A percentile compares a stretch with the other conserved stretches of the same genome.
Evolutionary conservation across 1,284 basidiomycete species (phyloP).

Genomic region (Cystobasidium sp.): DNA sequence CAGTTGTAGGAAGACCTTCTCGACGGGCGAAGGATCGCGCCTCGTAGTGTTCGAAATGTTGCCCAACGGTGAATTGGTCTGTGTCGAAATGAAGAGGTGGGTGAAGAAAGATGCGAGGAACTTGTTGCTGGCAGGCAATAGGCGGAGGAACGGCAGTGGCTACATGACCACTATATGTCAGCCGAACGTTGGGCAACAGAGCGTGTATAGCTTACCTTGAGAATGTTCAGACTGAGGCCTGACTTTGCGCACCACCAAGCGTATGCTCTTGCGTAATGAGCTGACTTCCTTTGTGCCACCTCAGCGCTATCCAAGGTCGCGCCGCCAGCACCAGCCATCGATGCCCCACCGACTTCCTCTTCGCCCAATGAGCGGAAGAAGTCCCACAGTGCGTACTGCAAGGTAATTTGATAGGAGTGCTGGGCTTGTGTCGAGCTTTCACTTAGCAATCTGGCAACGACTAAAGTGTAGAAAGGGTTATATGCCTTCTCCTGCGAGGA

Average conservation of each 20-base stretch:
- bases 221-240: constrained; percentile 69
- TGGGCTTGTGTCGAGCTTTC: constrained; percentile 54
- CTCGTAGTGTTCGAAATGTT: constrained; percentile 50
- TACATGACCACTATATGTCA: constrained; percentile 54
- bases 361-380: constrained; percentile 91
- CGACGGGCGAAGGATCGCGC: constrained; percentile 59
- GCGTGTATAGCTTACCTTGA: constrained; percentile 67
- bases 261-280: constrained; percentile 74
- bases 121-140: constrained; percentile 66
- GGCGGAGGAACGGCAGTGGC: constrained; percentile 80
- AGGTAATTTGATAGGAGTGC: constrained; percentile 79
- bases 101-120: constrained; percentile 74
- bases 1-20: constrained; percentile 55
- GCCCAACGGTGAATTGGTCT: constrained; percentile 68
- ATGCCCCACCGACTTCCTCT: constrained; percentile 75
- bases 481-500: constrained; percentile 76
- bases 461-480: constrained; percentile 94
- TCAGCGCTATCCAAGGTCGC: constrained; percentile 55
- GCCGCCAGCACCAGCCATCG: constrained; percentile 70
- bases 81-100: constrained; percentile 72
- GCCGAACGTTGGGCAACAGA: too few relatives aligned
- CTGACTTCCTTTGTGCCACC: constrained; percentile 62
- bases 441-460: constrained; percentile 67
- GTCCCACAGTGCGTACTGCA: constrained; percentile 98
- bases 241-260: constrained; percentile 83